Evolutionary conservation across 2,329 filamentous ascomycete genomes (phyloP).

Genomic region (Pseudocercospora cruenta): DNA sequence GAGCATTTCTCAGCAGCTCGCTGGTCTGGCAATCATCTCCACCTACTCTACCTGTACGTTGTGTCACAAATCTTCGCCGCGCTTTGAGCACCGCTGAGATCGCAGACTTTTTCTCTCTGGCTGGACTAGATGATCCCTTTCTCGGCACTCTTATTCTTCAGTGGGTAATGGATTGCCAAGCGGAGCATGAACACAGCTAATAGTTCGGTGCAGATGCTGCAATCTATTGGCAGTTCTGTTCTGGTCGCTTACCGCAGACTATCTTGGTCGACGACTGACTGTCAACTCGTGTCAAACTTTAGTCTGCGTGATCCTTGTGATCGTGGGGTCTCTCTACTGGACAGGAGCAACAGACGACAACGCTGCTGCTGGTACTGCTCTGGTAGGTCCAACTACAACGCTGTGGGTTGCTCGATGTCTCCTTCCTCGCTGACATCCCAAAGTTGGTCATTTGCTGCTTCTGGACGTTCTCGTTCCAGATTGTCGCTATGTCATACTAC

Average conservation of each 20-base stretch:
- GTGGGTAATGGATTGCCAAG: neutral
- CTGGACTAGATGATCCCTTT: slow-evolving; percentile 10
- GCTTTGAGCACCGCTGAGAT: neutral
- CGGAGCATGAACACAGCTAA: neutral
- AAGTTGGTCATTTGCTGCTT: slow-evolving; percentile 17
- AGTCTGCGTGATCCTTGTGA: slow-evolving; percentile 7
- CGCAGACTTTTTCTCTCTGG: slow-evolving; percentile 12
- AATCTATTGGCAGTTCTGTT: slow-evolving; percentile 4
- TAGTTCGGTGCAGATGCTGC: neutral
- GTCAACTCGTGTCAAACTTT: slow-evolving; percentile 13
- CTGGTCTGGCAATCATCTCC: slow-evolving; percentile 11
- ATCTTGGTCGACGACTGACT: slow-evolving; percentile 5
- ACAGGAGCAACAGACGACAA: neutral
- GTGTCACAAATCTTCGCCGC: neutral
- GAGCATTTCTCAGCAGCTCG: neutral
- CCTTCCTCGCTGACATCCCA: neutral
- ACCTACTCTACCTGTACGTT: slow-evolving; percentile 13
- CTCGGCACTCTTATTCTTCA: slow-evolving; percentile 10
- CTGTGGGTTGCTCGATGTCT: neutral
- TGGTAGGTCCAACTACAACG: neutral
- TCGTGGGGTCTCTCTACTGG: slow-evolving; percentile 9
- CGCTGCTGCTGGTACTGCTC: neutral
- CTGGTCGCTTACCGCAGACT: slow-evolving; percentile 10
- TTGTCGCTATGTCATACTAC: slow-evolving; percentile 11
- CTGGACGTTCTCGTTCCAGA: slow-evolving; percentile 15